Evolutionary conservation across 2,329 filamentous ascomycete genomes (phyloP), one percentile per base, ranked within the genome.

Genomic region (Sarocladium kiliense): DNA sequence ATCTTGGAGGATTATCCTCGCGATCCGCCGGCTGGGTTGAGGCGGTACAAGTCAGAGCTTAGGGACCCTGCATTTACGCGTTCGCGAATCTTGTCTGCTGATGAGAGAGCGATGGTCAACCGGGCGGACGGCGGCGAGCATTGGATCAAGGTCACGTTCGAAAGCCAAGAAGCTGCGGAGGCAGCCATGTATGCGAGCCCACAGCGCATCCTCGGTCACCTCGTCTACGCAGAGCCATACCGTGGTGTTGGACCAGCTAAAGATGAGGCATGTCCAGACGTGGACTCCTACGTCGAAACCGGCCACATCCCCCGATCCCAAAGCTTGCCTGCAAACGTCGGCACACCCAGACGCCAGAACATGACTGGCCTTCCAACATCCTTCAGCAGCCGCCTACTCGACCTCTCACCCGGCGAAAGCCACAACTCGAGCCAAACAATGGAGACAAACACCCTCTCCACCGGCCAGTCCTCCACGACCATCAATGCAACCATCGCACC

Each of bases 1-100:
- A 90, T 97, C 67, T 92, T 92, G 71, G 93, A 97, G 73, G 92
- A 97, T 72, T 97, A 97, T 71, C 85, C 91, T 9, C 86, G 93
- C 59, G 86, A 89, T 60, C 87, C 93, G n/a, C 88, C 89, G 2
- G 78, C 84, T 55, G 80, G 85, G 59, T 81, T 83, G 65, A 78
- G 80, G 56, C 80, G 87, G 56, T 93, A 88, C 74, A 88, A 89
- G 66, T 81, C 86, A 1, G 84, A 92, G 61, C 81, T 89, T 58
- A 81, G 87, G 59, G 86, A 91, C 63, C 83, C 88, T 53, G 85
- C 88, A 10, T 81, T 87, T 9, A 85, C 87, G 49, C 82, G 85
- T 56, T 79, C 82, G 53, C 75, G 77, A 39, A 80, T 81, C 10
- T 74, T 96, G 54, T 88, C 86, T 2, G 73, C 81, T 18, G 86